Conservation (phyloP, 2,329 filamentous ascomycete genomes). For the Colletotrichum chrysophilum region DNA sequence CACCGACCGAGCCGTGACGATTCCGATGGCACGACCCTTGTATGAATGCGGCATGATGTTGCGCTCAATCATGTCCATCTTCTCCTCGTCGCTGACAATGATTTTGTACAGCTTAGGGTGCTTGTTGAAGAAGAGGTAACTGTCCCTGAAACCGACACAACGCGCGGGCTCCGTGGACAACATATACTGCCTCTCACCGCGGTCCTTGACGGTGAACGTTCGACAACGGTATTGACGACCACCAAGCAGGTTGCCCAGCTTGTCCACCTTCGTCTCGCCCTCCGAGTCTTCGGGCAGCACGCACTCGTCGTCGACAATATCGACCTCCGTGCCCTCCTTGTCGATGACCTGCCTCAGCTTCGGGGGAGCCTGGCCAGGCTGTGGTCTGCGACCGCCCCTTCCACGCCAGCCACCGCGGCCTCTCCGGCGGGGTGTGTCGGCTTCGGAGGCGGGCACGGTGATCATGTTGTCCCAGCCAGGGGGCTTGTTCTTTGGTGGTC, state of each 20-base stretch:
- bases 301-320: conserved; percentile 91
- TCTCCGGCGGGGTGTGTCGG: conserved; percentile 65
- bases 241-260: conserved; percentile 79
- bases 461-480: conserved; percentile 77
- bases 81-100: conserved; percentile 96
- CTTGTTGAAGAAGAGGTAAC: conserved; percentile 98
- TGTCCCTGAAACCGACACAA: conserved; percentile 96
- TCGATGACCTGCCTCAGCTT: conserved; percentile 86
- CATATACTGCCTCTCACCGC: conserved; percentile 93
- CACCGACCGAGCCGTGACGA: conserved; percentile 94
- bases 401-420: conserved; percentile 76
- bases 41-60: conserved; percentile 97
- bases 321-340: conserved; percentile 90
- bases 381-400: conserved; percentile 69
- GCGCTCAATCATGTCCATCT: conserved; percentile 92
- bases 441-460: conserved; percentile 58
- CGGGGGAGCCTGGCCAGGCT: conserved; percentile 74
- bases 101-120: conserved; percentile 97
- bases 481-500: conserved; percentile 84
- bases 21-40: conserved; percentile 96
- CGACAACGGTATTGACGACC: conserved; percentile 93
- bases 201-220: conserved; percentile 87
- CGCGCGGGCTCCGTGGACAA: conserved; percentile 95
- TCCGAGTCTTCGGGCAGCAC: conserved; percentile 85
- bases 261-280: conserved; percentile 93